Evolutionary conservation across 2,329 filamentous ascomycete species (phyloP).

Genomic region (Xylariaceae sp.): DNA sequence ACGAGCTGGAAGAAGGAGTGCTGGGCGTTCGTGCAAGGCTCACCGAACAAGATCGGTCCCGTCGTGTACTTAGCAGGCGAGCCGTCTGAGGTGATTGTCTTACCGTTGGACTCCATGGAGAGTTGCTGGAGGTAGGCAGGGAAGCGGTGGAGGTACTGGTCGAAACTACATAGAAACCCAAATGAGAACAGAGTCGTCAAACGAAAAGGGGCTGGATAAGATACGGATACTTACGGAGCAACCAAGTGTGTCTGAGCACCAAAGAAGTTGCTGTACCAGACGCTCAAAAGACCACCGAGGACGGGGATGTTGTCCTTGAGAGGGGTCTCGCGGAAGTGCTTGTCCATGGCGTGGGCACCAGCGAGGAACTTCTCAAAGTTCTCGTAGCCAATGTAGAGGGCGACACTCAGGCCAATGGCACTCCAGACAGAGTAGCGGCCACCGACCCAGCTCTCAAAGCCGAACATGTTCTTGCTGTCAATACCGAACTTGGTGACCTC

Average conservation of each 20-base stretch:
- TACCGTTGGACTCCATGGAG: constrained; percentile 99
- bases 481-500: constrained; percentile 99
- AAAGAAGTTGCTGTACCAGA: constrained; percentile 99
- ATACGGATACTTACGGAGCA: constrained; percentile 63
- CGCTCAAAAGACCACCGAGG: constrained; percentile 85
- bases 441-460: constrained; percentile 97
- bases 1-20: constrained; percentile 99
- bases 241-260: constrained; percentile 96
- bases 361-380: constrained; percentile 96
- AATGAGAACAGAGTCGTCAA: background rate
- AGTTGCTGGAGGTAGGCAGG: constrained; percentile 98
- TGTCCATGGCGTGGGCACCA: constrained; percentile 96
- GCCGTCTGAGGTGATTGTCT: constrained; percentile 85
- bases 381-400: constrained; percentile 91
- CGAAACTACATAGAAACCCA: constrained; percentile 56
- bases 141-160: constrained; percentile 99
- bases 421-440: constrained; percentile 99
- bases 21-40: constrained; percentile 97
- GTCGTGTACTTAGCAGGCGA: constrained; percentile 96
- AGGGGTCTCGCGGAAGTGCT: constrained; percentile 89
- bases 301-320: constrained; percentile 93
- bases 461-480: constrained; percentile 99
- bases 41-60: constrained; percentile 90
- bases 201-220: background rate
- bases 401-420: constrained; percentile 91